These are phyloP conservation scores for Diversispora eburnea DNA, from an alignment of 192 early-diverging fungal genomes.

Conservation along the genomic window DNA sequence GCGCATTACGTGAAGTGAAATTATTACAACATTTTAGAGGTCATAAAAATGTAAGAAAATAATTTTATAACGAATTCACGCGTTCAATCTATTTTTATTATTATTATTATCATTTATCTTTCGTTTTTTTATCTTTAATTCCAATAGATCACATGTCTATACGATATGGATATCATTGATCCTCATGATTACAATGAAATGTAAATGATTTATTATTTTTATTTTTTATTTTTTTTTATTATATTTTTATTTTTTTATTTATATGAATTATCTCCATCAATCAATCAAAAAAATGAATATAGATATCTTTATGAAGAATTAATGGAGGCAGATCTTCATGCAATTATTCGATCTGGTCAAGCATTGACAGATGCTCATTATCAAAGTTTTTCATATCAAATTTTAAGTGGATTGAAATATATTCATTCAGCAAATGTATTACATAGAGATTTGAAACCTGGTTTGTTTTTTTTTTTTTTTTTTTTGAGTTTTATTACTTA, in stretches of 20 bases:
- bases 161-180: slow-evolving; percentile 76
- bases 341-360: slow-evolving; percentile 80
- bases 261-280: neutral
- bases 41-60: slow-evolving; percentile 73
- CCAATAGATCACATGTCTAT: slow-evolving; percentile 66
- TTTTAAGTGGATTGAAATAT: slow-evolving; percentile 85
- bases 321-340: slow-evolving; percentile 88
- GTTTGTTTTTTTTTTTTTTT: no score
- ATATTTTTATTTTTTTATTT: slow-evolving; percentile 9
- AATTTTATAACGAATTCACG: neutral
- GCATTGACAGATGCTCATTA: slow-evolving; percentile 80
- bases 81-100: neutral
- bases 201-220: slow-evolving; percentile 28
- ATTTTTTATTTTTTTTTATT: neutral
- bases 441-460: slow-evolving; percentile 90
- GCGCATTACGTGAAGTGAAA: slow-evolving; percentile 89
- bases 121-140: neutral
- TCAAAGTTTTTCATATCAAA: slow-evolving; percentile 91
- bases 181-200: slow-evolving; percentile 73
- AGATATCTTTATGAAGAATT: slow-evolving; percentile 66
- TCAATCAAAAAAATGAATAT: no score
- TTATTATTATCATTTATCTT: no score
- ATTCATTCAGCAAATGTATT: slow-evolving; percentile 91
- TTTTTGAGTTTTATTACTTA: no score
- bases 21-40: slow-evolving; percentile 88